Evolutionary conservation across 176 grass and related monocot species (phyloP).

Genomic region (Puya raimondii): DNA sequence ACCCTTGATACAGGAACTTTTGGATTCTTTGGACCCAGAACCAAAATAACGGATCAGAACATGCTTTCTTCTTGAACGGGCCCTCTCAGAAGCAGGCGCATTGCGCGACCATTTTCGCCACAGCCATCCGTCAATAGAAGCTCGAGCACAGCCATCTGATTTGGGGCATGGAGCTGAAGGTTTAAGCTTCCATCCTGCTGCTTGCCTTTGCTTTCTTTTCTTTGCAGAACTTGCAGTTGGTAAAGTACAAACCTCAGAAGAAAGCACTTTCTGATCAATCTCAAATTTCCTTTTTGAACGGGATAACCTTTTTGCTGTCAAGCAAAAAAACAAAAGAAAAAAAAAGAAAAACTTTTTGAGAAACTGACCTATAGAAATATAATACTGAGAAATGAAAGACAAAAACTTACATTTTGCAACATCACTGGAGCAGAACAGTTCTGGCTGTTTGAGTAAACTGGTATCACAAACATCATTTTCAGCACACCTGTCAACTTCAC

Average conservation of each 20-base stretch:
- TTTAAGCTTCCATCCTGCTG: constrained; percentile 32
- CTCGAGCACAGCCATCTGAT: constrained; percentile 78
- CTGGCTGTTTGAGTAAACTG: constrained; percentile 31
- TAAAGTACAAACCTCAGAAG: constrained; percentile 12
- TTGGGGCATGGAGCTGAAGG: constrained; percentile 45
- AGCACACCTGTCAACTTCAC: constrained; percentile 14
- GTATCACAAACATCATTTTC: constrained; percentile 13
- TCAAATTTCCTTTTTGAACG: constrained; percentile 38
- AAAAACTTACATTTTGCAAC: constrained; percentile 51
- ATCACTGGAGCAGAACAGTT: constrained; percentile 24
- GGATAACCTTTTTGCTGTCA: constrained; percentile 45
- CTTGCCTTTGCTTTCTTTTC: constrained; percentile 42
- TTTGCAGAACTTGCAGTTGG: constrained; percentile 24
- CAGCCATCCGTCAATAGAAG: constrained; percentile 75
- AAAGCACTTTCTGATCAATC: constrained; percentile 21
- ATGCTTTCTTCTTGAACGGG: constrained; percentile 59
- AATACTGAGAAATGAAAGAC: constrained; percentile 10
- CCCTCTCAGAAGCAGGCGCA: constrained; percentile 66
- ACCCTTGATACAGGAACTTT: constrained; percentile 47
- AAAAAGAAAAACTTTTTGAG: constrained; percentile 11
- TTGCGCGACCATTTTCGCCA: constrained; percentile 82
- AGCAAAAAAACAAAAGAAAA: constrained; percentile 7
- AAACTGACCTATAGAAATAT: constrained; percentile 8
- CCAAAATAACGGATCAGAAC: constrained; percentile 34
- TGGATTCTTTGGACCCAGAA: constrained; percentile 33